Conservation (phyloP, 2,329 filamentous ascomycete species). For the Clarireedia hainanense region DNA sequence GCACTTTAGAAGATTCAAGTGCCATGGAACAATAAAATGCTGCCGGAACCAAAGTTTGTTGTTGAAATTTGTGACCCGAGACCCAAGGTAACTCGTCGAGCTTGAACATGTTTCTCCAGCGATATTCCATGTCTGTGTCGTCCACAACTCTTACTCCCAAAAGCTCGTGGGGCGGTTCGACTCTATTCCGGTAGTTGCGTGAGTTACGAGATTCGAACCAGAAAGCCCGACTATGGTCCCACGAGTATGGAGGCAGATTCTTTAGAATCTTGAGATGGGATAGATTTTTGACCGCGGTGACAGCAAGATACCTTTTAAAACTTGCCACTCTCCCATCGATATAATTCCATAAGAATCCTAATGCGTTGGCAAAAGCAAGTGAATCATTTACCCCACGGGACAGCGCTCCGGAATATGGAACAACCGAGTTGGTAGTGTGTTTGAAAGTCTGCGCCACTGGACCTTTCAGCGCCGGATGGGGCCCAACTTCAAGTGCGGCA, state of each 20-base stretch:
- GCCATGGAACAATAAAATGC: conserved; percentile 28
- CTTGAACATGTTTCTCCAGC: conserved; percentile 27
- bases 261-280: conserved; percentile 23
- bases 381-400: conserved; percentile 3
- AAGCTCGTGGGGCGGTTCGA: conserved; percentile 34
- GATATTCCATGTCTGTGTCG: conserved; percentile 14
- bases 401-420: not conserved
- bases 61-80: conserved; percentile 22
- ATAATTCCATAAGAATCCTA: not conserved
- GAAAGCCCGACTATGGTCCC: conserved; percentile 43
- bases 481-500: conserved; percentile 11
- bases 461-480: conserved; percentile 11
- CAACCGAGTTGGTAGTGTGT: not conserved
- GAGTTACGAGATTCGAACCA: conserved; percentile 46
- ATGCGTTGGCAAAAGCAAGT: not conserved
- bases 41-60: conserved; percentile 23
- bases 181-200: conserved; percentile 35
- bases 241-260: conserved; percentile 44
- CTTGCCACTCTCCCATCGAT: not conserved
- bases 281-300: not conserved
- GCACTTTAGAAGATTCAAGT: conserved; percentile 22
- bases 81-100: conserved; percentile 27
- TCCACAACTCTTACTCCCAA: conserved; percentile 23
- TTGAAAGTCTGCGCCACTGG: conserved; percentile 1
- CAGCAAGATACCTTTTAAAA: conserved; percentile 1